phyloP scores from a whole-genome alignment of 495 filamentous ascomycete species.

The Neurospora tetraspora region DNA sequence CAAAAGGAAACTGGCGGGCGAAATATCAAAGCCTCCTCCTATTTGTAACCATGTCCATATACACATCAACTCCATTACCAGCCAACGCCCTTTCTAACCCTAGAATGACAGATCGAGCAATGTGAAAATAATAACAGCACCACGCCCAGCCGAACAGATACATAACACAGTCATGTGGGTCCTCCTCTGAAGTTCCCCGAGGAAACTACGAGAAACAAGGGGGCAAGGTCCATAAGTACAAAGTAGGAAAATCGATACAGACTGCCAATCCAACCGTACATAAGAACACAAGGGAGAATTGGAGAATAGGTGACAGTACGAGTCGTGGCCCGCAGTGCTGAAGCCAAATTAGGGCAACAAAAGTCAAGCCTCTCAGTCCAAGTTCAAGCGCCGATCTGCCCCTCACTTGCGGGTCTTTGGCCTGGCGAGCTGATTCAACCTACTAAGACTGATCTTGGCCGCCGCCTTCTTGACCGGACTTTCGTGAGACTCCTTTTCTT shows the following conservation, averaged over 20 bases:
- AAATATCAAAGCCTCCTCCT: not conserved
- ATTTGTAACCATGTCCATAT: not conserved
- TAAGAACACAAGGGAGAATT: not conserved
- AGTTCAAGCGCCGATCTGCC: not conserved
- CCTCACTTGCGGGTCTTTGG: slow-evolving; percentile 39
- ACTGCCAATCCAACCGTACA: not conserved
- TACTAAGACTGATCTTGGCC: slow-evolving; percentile 33
- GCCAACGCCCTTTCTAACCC: not conserved
- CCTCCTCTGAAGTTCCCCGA: not conserved
- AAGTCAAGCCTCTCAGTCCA: not conserved
- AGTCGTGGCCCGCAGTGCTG: not conserved
- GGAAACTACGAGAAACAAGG: not conserved
- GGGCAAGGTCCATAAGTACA: not conserved
- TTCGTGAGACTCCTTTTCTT: not conserved
- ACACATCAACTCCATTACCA: not conserved
- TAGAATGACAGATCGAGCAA: not conserved
- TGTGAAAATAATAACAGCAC: not conserved
- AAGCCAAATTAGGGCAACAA: not conserved
- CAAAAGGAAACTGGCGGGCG: not conserved
- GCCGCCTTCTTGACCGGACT: slow-evolving; percentile 40
- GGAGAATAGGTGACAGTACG: not conserved
- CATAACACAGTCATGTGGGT: not conserved
- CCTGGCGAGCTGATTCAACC: slow-evolving; percentile 42
- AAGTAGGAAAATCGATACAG: not conserved
- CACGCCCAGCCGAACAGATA: not conserved